Percentiles rank a stretch among this genome's conserved stretches.
Conservation (phyloP, 225 moss, liverwort and hornwort species). For the Bryoerythrophyllum caledonicum region DNA sequence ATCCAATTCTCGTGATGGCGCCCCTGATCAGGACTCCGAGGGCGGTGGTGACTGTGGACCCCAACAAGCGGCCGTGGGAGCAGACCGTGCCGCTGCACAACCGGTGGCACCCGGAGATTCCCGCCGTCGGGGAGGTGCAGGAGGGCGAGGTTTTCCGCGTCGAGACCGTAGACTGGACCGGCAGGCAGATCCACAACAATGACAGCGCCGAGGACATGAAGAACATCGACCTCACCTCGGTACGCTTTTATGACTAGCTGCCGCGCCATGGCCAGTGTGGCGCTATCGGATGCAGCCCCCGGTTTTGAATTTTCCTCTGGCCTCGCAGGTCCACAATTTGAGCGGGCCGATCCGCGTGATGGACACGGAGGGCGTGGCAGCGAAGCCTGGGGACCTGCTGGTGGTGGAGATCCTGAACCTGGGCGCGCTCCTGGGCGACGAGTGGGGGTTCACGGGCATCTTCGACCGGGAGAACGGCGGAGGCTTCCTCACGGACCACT, state of each 20-base stretch:
- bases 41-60: slow-evolving; percentile 66
- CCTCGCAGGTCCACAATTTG: slow-evolving; percentile 70
- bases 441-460: slow-evolving; percentile 87
- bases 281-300: background rate
- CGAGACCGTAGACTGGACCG: slow-evolving; percentile 86
- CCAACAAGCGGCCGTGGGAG: slow-evolving; percentile 69
- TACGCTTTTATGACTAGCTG: background rate
- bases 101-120: slow-evolving; percentile 90
- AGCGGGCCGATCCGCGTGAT: slow-evolving; percentile 79
- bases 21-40: slow-evolving; percentile 61
- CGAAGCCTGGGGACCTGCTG: slow-evolving; percentile 73
- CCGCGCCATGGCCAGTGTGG: background rate
- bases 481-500: slow-evolving; percentile 92
- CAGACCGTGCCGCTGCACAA: slow-evolving; percentile 70
- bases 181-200: slow-evolving; percentile 74
- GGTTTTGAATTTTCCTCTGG: background rate
- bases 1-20: slow-evolving; percentile 34
- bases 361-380: slow-evolving; percentile 55
- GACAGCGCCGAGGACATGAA: slow-evolving; percentile 89
- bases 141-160: slow-evolving; percentile 84
- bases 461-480: slow-evolving; percentile 89
- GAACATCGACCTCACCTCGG: slow-evolving; percentile 63
- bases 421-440: slow-evolving; percentile 73
- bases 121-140: slow-evolving; percentile 60
- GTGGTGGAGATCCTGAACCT: slow-evolving; percentile 85